phyloP scores from a whole-genome alignment of 2,329 filamentous ascomycete genomes.

The Apiospora phragmitis region DNA sequence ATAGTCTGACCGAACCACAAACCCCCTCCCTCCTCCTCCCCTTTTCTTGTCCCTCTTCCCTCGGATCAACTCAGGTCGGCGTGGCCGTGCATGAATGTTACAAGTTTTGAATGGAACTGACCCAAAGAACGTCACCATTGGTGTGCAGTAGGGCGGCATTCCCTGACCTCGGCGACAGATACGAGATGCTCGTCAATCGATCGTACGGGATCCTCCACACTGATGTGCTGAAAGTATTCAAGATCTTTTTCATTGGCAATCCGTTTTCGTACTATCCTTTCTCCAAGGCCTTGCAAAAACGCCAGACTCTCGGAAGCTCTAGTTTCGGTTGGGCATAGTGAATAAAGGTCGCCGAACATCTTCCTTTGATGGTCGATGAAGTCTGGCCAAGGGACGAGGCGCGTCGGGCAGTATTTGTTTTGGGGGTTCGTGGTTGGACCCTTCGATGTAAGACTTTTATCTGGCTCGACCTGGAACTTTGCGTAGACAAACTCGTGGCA shows the following conservation, averaged over 20 bases:
- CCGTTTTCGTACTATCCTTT: slow-evolving; percentile 18
- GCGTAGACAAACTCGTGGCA: slow-evolving; percentile 27
- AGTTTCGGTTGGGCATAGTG: slow-evolving; percentile 19
- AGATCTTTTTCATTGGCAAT: slow-evolving; percentile 31
- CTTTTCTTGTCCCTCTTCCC: no score
- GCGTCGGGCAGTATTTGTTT: slow-evolving; percentile 29
- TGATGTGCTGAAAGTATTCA: slow-evolving; percentile 29
- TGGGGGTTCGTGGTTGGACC: slow-evolving; percentile 31
- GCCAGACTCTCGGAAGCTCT: slow-evolving; percentile 26
- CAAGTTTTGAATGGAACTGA: no score
- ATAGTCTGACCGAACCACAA: no score
- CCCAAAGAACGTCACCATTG: no score
- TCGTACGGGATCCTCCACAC: slow-evolving; percentile 31
- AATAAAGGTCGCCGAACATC: slow-evolving; percentile 25
- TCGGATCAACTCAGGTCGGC: no score
- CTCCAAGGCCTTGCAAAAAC: slow-evolving; percentile 27
- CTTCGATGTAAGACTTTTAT: slow-evolving; percentile 26
- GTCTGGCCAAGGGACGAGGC: slow-evolving; percentile 29
- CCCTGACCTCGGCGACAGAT: no score
- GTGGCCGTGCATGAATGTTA: no score
- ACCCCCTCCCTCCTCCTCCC: no score
- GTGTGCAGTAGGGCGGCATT: no score
- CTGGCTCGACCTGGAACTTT: slow-evolving; percentile 25
- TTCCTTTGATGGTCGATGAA: slow-evolving; percentile 29
- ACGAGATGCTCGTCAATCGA: slow-evolving; percentile 30